Percentiles rank a stretch among this genome's conserved stretches.
These are phyloP conservation scores for Plenodomus biglobosus DNA, from an alignment of 2,329 filamentous ascomycete species.

Conservation along the genomic window DNA sequence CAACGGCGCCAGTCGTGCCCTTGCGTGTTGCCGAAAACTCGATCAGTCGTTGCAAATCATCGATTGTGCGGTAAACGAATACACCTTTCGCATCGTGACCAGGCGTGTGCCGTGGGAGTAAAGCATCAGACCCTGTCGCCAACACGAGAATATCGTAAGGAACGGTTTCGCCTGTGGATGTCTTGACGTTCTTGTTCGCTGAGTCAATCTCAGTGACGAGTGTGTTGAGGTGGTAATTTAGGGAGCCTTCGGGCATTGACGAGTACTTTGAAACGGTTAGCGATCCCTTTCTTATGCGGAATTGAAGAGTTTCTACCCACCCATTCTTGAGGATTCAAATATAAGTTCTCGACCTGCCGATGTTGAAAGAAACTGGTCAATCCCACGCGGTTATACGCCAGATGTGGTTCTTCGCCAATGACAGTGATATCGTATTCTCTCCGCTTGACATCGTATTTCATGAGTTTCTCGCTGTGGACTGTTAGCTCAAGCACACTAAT, in stretches of 20 bases:
- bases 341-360: conserved; percentile 81
- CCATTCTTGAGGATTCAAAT: conserved; percentile 83
- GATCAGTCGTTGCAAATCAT: conserved; percentile 77
- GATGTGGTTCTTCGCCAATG: conserved; percentile 82
- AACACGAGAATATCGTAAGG: conserved; percentile 80
- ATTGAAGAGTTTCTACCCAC: conserved; percentile 45
- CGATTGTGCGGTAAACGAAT: conserved; percentile 86
- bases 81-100: conserved; percentile 79
- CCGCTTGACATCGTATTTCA: conserved; percentile 77
- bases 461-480: conserved; percentile 72
- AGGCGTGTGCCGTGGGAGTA: conserved; percentile 71
- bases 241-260: conserved; percentile 64
- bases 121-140: conserved; percentile 82
- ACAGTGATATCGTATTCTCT: conserved; percentile 80
- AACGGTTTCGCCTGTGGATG: conserved; percentile 68
- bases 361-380: conserved; percentile 88
- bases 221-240: conserved; percentile 76
- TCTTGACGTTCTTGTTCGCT: conserved; percentile 66
- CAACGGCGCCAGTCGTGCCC: conserved; percentile 71
- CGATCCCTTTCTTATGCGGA: neutral
- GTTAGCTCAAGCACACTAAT: conserved; percentile 3
- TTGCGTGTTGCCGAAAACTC: conserved; percentile 67
- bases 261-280: conserved; percentile 57
- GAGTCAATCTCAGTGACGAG: conserved; percentile 68
- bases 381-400: conserved; percentile 90